Conservation (phyloP, 331 rosid species). For the Stylosanthes scabra region DNA sequence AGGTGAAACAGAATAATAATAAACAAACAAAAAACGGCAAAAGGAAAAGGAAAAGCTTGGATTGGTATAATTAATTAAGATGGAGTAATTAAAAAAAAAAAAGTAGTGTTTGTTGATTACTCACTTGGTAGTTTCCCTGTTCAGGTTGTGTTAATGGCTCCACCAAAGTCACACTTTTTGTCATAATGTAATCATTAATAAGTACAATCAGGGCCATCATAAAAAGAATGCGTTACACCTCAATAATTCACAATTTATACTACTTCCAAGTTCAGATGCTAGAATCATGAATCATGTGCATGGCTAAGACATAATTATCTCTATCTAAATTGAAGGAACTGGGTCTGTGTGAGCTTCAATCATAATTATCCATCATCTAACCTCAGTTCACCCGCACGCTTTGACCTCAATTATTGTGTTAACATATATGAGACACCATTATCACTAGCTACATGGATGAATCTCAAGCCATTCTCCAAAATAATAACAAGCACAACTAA, state of each 20-base stretch:
- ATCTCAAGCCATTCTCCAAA: no score
- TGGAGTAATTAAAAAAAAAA: neutral
- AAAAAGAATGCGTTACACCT: neutral
- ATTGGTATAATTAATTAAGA: neutral
- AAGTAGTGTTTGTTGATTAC: neutral
- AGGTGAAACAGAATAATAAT: neutral
- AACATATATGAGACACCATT: no score
- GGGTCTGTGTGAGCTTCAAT: conserved; percentile 16
- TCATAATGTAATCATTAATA: conserved; percentile 10
- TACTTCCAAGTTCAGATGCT: neutral
- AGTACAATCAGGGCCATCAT: neutral
- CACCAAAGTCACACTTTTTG: neutral
- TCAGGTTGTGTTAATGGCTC: neutral
- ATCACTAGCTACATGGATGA: no score
- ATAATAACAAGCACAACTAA: no score
- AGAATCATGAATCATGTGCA: neutral
- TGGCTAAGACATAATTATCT: neutral
- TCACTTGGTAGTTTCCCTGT: neutral
- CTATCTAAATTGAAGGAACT: neutral
- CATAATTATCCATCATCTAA: neutral
- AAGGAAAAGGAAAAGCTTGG: neutral
- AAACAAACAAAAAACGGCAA: neutral
- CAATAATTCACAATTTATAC: conserved; percentile 22
- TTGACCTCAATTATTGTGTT: no score
- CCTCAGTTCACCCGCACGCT: no score